Evolutionary conservation across 177 flowering plant genomes (phyloP).

Genomic region (Tripterygium wilfordii): DNA sequence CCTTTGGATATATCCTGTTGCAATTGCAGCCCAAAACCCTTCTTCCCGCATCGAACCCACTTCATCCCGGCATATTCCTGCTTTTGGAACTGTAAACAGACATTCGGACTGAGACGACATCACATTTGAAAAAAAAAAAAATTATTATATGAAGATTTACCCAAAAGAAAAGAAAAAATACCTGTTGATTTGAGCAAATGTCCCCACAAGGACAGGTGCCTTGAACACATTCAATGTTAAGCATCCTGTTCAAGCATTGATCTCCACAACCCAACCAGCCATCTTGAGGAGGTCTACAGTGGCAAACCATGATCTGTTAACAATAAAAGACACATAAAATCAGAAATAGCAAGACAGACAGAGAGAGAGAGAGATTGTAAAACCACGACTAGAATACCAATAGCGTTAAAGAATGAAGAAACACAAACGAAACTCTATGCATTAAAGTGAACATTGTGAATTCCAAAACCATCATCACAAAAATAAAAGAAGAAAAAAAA

Average conservation of each 20-base stretch:
- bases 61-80: constrained; percentile 68
- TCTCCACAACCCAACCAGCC: constrained; percentile 84
- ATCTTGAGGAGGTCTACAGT: constrained; percentile 66
- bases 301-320: constrained; percentile 93
- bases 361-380: too few relatives aligned
- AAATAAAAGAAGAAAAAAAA: too few relatives aligned
- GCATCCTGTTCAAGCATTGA: constrained; percentile 89
- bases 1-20: constrained; percentile 68
- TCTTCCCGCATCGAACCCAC: constrained; percentile 71
- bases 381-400: too few relatives aligned
- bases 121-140: too few relatives aligned
- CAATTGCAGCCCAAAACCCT: constrained; percentile 82
- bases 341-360: background rate
- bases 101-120: constrained; percentile 3
- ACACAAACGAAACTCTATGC: too few relatives aligned
- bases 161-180: constrained; percentile 11
- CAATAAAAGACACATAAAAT: constrained; percentile 1
- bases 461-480: too few relatives aligned
- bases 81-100: constrained; percentile 75
- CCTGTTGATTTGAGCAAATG: constrained; percentile 94
- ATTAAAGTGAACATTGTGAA: too few relatives aligned
- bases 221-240: constrained; percentile 88
- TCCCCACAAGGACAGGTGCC: constrained; percentile 98
- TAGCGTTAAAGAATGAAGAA: too few relatives aligned
- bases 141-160: too few relatives aligned